Conservation (phyloP, 2,329 filamentous ascomycete species). For the Cephalotrichum gorgonifer region DNA sequence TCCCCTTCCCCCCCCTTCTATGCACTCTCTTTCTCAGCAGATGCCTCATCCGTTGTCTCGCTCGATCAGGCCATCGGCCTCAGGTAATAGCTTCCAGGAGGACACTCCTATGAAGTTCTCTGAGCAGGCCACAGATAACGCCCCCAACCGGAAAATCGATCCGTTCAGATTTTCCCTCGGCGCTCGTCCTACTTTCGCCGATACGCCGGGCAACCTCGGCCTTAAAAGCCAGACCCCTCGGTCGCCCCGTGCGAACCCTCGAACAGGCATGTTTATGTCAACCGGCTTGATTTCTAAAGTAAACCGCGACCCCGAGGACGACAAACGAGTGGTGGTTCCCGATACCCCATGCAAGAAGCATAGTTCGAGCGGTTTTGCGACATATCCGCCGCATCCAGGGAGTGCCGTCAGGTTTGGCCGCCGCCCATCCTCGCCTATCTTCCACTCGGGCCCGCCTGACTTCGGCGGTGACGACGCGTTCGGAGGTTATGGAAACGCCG, state of each 20-base stretch:
- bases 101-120: slow-evolving; percentile 38
- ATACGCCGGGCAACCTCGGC: not conserved
- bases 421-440: slow-evolving; percentile 68
- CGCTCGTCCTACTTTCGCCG: not conserved
- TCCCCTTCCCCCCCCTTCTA: slow-evolving; percentile 42
- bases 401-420: slow-evolving; percentile 60
- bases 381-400: slow-evolving; percentile 49
- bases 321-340: slow-evolving; percentile 61
- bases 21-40: slow-evolving; percentile 35
- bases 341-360: slow-evolving; percentile 95
- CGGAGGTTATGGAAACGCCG: slow-evolving; percentile 34
- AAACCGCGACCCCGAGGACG: slow-evolving; percentile 69
- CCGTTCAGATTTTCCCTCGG: not conserved
- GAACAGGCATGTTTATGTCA: slow-evolving; percentile 59
- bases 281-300: slow-evolving; percentile 93
- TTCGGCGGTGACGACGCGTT: slow-evolving; percentile 17
- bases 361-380: slow-evolving; percentile 51
- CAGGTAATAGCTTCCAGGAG: slow-evolving; percentile 65
- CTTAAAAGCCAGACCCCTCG: not conserved
- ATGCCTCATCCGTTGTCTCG: slow-evolving; percentile 77
- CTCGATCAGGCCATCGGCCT: slow-evolving; percentile 78
- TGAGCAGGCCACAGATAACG: slow-evolving; percentile 5
- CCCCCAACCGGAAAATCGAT: slow-evolving; percentile 17
- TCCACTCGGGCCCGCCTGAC: slow-evolving; percentile 35
- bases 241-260: slow-evolving; percentile 4